phyloP scores from a whole-genome alignment of 1,284 basidiomycete species.

The Boletus semigastroideus region DNA sequence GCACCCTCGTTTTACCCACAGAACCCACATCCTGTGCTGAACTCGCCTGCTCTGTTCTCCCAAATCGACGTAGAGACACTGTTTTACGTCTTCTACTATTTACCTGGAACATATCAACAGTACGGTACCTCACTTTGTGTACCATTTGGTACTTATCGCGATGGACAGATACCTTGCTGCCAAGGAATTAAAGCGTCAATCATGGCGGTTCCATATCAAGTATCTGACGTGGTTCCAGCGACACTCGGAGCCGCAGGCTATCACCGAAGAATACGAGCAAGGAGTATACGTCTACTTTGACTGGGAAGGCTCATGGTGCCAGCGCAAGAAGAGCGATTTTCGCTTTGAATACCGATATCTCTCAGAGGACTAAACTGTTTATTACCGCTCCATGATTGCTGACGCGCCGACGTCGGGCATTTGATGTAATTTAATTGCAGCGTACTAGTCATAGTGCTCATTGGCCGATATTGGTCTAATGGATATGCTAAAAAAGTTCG shows the following conservation, averaged over 20 bases:
- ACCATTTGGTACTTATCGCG: conserved; percentile 5
- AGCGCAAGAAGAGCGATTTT: conserved; percentile 98
- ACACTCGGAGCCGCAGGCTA: conserved; percentile 97
- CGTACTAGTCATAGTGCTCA: conserved; percentile 17
- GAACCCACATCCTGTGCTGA: conserved; percentile 77
- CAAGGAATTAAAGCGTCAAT: conserved; percentile 95
- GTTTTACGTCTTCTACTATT: conserved; percentile 99
- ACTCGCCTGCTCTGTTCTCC: conserved; percentile 84
- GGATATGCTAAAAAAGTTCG: conserved; percentile 13
- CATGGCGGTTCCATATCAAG: conserved; percentile 99
- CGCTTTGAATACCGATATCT: conserved; percentile 93
- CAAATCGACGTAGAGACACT: conserved; percentile 97
- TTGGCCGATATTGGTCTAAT: conserved; percentile 16
- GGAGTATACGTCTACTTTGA: conserved; percentile 98
- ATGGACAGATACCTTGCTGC: conserved; percentile 84
- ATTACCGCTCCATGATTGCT: not conserved
- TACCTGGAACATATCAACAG: conserved; percentile 97
- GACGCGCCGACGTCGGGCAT: conserved; percentile 9
- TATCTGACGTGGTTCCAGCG: conserved; percentile 99
- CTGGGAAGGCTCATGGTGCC: conserved; percentile 98
- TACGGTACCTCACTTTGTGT: conserved; percentile 39
- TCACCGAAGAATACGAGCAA: conserved; percentile 99
- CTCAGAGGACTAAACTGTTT: conserved; percentile 68
- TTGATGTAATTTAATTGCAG: conserved; percentile 29
- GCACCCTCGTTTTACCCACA: conserved; percentile 98